phyloP scores from a whole-genome alignment of 306 rosid genomes.

The Castanopsis chinensis region DNA sequence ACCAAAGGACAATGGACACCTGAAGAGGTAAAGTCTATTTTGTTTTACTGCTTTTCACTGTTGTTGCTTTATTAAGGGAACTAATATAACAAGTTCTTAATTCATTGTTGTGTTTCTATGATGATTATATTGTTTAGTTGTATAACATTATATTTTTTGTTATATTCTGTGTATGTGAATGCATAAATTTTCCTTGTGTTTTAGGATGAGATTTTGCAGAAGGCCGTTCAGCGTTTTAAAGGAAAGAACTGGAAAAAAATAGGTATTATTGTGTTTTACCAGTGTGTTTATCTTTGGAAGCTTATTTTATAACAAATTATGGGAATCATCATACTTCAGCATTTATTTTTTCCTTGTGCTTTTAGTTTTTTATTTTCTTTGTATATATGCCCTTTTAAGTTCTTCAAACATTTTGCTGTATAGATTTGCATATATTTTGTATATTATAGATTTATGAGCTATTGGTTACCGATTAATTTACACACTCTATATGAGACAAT shows the following conservation, averaged over 20 bases:
- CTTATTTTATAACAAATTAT: background rate
- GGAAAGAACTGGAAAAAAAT: constrained; percentile 99
- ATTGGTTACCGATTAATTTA: background rate
- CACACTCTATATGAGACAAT: background rate
- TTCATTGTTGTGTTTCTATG: background rate
- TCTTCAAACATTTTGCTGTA: background rate
- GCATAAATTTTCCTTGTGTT: constrained; percentile 25
- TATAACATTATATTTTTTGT: background rate
- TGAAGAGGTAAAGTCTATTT: constrained; percentile 62
- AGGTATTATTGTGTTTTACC: constrained; percentile 42
- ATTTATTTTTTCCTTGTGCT: background rate
- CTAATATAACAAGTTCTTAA: background rate
- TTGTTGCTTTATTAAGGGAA: background rate
- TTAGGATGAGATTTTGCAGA: constrained; percentile 77
- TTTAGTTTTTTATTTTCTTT: background rate
- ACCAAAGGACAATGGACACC: constrained; percentile 98
- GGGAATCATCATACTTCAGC: background rate
- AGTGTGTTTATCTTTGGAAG: constrained; percentile 8
- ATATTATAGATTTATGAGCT: background rate
- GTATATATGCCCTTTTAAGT: background rate
- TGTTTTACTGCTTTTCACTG: background rate
- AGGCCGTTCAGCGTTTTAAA: constrained; percentile 86
- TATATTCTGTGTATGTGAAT: background rate
- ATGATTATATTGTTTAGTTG: background rate
- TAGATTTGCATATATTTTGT: background rate